Evolutionary conservation across 2,329 filamentous ascomycete species (phyloP), one percentile per base, ranked within the genome.

Genomic region (Rhynchosporium agropyri): DNA sequence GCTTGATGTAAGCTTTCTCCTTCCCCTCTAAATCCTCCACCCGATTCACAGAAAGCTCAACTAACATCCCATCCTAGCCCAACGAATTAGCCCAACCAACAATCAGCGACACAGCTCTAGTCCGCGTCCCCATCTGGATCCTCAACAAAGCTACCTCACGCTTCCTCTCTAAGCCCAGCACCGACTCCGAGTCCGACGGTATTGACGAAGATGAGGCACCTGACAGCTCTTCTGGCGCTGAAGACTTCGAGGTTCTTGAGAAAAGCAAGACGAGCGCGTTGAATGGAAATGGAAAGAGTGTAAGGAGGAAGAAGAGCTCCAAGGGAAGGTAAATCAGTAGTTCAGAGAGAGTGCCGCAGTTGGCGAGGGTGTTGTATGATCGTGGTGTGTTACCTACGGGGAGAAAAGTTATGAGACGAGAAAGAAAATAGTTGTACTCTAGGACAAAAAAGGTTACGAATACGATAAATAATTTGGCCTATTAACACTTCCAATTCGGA

Each of bases 51-150:
- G 20, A 20, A 75, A 66, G 45, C 8, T 28, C 28, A n/a, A 66
- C 66, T 66, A 66, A 70, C 58, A 59, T 38, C n/a, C 20, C 20
- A 3, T 36, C 13, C 9, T 66, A 94, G 90, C 86, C 86, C 72
- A 85, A 92, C 64, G 92, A 97, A 75, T 88, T 99, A 64, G 81
- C 84, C 50, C 80, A 83, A 68, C 95, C 95, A 0, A 90, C 88
- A 3, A 79, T 97, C 75, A 84, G 79, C 67, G 90, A 98, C 74
- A 99, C 95, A 0, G 87, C 92, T 64, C 83, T 98, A 50, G 85
- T 90, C 76, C 89, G 89, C 59, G 79, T 96, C 4, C 95, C 95
- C 0, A 74, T 88, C 60, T 96, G 88, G 84, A 74, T 85, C 62
- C 95, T 89, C 79, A 81, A 77, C 59, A 79, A 80, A 63, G 83